A percentile compares a stretch with the other conserved stretches of the same genome.
Evolutionary conservation across 345 rosid genomes (phyloP).

Genomic region (Sonneratia alba): DNA sequence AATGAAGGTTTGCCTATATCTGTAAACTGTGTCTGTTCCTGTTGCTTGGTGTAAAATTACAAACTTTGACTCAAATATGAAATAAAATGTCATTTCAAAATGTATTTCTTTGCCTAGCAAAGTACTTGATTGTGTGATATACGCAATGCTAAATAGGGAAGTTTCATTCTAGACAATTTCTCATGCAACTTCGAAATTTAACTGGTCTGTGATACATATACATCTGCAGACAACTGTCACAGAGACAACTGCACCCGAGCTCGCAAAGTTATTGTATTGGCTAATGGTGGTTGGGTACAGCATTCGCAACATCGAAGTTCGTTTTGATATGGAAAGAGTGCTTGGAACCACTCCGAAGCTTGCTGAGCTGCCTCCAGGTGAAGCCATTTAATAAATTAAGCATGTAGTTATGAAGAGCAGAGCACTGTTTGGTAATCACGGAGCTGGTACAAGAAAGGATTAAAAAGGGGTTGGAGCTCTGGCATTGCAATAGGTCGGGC

Average conservation of each 20-base stretch:
- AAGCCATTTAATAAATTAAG: conserved; percentile 33
- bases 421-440: not conserved
- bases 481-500: not conserved
- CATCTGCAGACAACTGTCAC: conserved; percentile 56
- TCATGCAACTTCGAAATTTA: not conserved
- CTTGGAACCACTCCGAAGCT: conserved; percentile 70
- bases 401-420: not conserved
- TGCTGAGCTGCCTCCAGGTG: conserved; percentile 88
- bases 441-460: not conserved
- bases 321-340: conserved; percentile 91
- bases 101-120: too few relatives aligned
- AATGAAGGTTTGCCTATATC: conserved; percentile 60
- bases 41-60: not conserved
- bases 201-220: not conserved
- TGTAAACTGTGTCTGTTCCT: not conserved
- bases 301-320: conserved; percentile 90
- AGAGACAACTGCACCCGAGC: conserved; percentile 82
- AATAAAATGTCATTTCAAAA: not conserved
- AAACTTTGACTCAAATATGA: too few relatives aligned
- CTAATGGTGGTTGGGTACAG: conserved; percentile 96
- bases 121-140: not conserved
- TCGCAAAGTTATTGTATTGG: conserved; percentile 83
- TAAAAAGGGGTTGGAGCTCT: not conserved
- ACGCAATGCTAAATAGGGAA: not conserved
- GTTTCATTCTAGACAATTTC: not conserved